These are phyloP conservation scores for Mycena maculata DNA, from an alignment of 768 basidiomycete genomes.

Conservation along the genomic window DNA sequence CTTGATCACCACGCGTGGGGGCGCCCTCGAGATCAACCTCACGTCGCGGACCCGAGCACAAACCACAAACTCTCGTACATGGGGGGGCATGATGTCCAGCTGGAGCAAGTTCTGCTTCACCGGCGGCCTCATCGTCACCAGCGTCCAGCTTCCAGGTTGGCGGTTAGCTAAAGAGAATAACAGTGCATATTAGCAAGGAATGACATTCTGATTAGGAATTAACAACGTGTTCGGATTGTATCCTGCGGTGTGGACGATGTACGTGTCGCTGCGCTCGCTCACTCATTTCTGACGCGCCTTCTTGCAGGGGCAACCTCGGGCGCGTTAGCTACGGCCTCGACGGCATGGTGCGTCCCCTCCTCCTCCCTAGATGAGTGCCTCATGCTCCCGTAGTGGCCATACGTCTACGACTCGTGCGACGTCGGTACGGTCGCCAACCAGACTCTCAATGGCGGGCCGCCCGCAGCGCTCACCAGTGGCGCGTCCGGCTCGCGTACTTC, in stretches of 20 bases:
- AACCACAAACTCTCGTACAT: conserved; percentile 79
- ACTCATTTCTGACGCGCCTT: too few relatives aligned
- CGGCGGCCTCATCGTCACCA: conserved; percentile 73
- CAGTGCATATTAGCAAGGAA: conserved; percentile 48
- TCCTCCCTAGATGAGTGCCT: neutral
- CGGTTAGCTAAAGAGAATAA: too few relatives aligned
- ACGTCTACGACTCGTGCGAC: conserved; percentile 79
- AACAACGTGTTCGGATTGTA: conserved; percentile 25
- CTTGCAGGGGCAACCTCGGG: conserved; percentile 41
- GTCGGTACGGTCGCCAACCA: conserved; percentile 85
- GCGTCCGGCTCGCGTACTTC: conserved; percentile 53
- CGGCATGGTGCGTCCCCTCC: conserved; percentile 55
- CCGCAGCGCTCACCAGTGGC: conserved; percentile 58
- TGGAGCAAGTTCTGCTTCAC: conserved; percentile 86
- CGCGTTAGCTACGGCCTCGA: conserved; percentile 68
- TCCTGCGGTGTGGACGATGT: conserved; percentile 33
- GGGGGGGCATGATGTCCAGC: conserved; percentile 33
- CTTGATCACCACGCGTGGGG: conserved; percentile 73
- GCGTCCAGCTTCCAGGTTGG: conserved; percentile 56
- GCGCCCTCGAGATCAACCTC: conserved; percentile 78
- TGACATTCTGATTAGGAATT: conserved; percentile 2
- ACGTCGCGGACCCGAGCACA: conserved; percentile 54
- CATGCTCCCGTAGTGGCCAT: conserved; percentile 62
- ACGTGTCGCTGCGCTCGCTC: conserved; percentile 25
- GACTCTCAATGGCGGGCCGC: conserved; percentile 62